Evolutionary conservation across 2,329 filamentous ascomycete species (phyloP).

Genomic region (Nothophoma quercina): DNA sequence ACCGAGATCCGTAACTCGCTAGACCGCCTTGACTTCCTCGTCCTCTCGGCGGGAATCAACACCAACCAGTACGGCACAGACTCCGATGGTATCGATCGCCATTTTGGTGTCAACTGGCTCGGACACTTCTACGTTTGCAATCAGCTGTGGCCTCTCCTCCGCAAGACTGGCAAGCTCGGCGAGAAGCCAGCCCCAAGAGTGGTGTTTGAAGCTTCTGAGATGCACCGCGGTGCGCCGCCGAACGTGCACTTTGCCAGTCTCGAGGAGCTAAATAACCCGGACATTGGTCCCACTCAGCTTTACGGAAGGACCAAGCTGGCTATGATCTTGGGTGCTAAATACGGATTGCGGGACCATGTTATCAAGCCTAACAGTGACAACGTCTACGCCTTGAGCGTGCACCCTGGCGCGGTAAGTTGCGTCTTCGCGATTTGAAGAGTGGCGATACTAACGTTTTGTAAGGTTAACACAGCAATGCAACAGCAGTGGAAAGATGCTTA

Average conservation of each 20-base stretch:
- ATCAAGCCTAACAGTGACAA: slow-evolving; percentile 54
- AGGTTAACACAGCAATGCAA: slow-evolving; percentile 57
- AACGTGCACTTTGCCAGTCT: slow-evolving; percentile 50
- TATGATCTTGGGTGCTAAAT: slow-evolving; percentile 55
- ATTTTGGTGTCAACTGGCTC: slow-evolving; percentile 55
- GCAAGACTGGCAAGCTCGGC: slow-evolving; percentile 51
- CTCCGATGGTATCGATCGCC: slow-evolving; percentile 49
- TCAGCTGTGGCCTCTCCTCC: slow-evolving; percentile 53
- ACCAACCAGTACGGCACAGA: slow-evolving; percentile 51
- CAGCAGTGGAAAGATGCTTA: slow-evolving; percentile 58
- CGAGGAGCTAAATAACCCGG: slow-evolving; percentile 54
- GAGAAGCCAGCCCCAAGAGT: slow-evolving; percentile 49
- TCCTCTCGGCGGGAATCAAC: slow-evolving; percentile 56
- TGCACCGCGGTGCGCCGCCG: slow-evolving; percentile 50
- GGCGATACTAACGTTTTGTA: neutral
- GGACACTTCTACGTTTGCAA: slow-evolving; percentile 56
- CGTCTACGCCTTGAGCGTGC: slow-evolving; percentile 53
- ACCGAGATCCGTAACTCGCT: slow-evolving; percentile 45
- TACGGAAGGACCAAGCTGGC: slow-evolving; percentile 56
- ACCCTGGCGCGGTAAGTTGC: slow-evolving; percentile 46
- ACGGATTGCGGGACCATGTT: slow-evolving; percentile 51
- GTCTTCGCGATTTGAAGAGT: too few relatives aligned
- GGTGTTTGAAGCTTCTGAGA: slow-evolving; percentile 53
- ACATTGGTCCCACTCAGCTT: slow-evolving; percentile 45
- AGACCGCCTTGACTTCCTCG: slow-evolving; percentile 53